Evolutionary conservation across 2,329 filamentous ascomycete genomes (phyloP).

Genomic region (Botrytis hyacinthi): DNA sequence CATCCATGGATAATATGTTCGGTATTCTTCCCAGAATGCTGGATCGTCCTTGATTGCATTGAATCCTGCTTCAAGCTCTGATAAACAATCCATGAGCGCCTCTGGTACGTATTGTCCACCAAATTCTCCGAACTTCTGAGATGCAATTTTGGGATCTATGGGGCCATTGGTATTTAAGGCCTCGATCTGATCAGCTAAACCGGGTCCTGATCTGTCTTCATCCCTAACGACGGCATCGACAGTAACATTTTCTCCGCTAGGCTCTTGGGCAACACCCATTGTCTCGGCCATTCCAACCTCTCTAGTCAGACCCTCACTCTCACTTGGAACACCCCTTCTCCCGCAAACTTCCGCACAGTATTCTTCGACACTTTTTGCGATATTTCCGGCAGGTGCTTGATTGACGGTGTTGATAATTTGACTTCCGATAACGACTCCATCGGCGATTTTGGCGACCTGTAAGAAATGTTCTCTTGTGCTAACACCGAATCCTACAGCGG

Average conservation of each 20-base stretch:
- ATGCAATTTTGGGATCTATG: constrained; percentile 56
- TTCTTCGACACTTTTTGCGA: constrained; percentile 73
- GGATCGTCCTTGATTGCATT: constrained; percentile 82
- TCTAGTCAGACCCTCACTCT: constrained; percentile 45
- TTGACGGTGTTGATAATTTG: constrained; percentile 85
- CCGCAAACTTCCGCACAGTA: constrained; percentile 77
- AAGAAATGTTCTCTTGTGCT: constrained; percentile 93
- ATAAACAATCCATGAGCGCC: constrained; percentile 94
- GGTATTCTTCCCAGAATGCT: constrained; percentile 94
- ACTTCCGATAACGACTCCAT: constrained; percentile 94
- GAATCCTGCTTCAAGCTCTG: constrained; percentile 88
- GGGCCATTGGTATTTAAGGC: constrained; percentile 58
- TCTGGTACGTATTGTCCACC: constrained; percentile 98
- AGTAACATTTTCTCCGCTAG: constrained; percentile 58
- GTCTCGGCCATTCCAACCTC: constrained; percentile 72
- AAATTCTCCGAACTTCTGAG: constrained; percentile 89
- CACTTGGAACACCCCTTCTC: constrained; percentile 44
- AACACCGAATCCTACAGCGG: constrained; percentile 92
- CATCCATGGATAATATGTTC: constrained; percentile 96
- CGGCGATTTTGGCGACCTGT: constrained; percentile 77
- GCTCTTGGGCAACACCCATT: constrained; percentile 58
- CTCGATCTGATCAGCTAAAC: constrained; percentile 59
- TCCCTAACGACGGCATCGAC: constrained; percentile 62
- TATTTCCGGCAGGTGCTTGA: constrained; percentile 63
- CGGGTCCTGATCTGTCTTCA: constrained; percentile 38